A percentile compares a stretch with the other conserved stretches of the same genome.
These are phyloP conservation scores for Plantago lanceolata DNA, from an alignment of 305 asterid species.

Conservation along the genomic window DNA sequence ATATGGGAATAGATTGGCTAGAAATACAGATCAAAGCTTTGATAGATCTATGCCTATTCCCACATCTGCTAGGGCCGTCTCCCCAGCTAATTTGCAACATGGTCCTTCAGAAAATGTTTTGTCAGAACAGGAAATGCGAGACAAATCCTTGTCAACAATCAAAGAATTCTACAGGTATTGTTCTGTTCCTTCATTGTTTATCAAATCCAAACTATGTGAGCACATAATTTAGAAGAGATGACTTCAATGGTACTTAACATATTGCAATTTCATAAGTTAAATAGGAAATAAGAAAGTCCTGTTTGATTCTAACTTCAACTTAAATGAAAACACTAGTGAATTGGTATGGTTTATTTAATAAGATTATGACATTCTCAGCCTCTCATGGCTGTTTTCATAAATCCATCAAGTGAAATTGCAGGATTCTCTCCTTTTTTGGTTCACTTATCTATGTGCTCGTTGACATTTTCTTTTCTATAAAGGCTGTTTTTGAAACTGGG, in stretches of 20 bases:
- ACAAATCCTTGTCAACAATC: constrained; percentile 62
- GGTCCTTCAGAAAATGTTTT: constrained; percentile 45
- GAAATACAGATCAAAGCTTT: constrained; percentile 41
- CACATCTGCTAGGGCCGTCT: constrained; percentile 41
- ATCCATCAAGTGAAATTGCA: too few species aligned
- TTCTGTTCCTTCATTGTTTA: constrained; percentile 5
- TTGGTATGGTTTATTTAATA: too few species aligned
- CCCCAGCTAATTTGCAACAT: constrained; percentile 30
- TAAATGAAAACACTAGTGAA: too few species aligned
- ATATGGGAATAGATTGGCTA: constrained; percentile 43
- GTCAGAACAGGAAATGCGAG: constrained; percentile 53
- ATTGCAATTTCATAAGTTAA: too few species aligned
- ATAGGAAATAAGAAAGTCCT: too few species aligned
- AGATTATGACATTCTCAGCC: too few species aligned
- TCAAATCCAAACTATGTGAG: constrained; percentile 10
- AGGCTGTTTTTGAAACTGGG: too few species aligned
- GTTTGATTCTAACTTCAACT: too few species aligned
- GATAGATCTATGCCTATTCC: constrained; percentile 49
- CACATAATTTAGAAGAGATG: constrained; percentile 5
- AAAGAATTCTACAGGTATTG: constrained; percentile 88
- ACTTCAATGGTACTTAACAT: background rate
- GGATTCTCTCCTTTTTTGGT: too few species aligned
- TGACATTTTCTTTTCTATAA: too few species aligned
- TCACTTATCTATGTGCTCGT: too few species aligned
- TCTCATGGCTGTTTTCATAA: too few species aligned